Conservation (phyloP, 2,329 filamentous ascomycete genomes). For the Ascochyta viciae-villosae region DNA sequence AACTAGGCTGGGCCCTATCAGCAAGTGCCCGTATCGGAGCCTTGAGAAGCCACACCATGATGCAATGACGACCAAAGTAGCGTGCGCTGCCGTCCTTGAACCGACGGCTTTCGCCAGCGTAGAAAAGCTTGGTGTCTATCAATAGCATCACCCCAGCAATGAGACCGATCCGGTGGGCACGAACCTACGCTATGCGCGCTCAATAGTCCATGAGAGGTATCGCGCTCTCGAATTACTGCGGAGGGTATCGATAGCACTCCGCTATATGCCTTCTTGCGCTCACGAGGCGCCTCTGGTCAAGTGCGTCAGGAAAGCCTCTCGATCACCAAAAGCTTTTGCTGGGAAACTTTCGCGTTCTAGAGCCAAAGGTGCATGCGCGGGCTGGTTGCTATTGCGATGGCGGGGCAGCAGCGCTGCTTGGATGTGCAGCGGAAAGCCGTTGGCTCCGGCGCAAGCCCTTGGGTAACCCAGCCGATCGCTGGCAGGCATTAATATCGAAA, state of each 20-base stretch:
- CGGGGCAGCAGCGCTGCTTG: conserved; percentile 28
- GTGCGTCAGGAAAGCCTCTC: background rate
- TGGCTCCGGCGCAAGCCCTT: conserved; percentile 8
- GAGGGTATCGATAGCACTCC: conserved; percentile 3
- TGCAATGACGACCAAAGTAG: conserved; percentile 18
- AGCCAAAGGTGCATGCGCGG: conserved; percentile 18
- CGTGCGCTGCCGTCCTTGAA: conserved; percentile 16
- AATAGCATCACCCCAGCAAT: conserved; percentile 11
- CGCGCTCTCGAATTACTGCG: background rate
- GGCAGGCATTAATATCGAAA: conserved; percentile 41
- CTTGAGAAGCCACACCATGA: conserved; percentile 13
- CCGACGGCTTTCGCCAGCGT: conserved; percentile 14
- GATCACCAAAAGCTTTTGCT: background rate
- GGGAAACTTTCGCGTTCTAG: conserved; percentile 2
- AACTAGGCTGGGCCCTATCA: conserved; percentile 6
- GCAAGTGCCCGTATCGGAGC: conserved; percentile 8
- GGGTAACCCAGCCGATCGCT: conserved; percentile 22
- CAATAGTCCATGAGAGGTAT: background rate
- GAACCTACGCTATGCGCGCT: conserved; percentile 11
- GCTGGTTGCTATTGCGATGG: conserved; percentile 35
- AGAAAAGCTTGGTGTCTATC: conserved; percentile 20
- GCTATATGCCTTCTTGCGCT: background rate
- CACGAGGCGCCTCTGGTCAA: background rate
- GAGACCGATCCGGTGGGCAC: conserved; percentile 4
- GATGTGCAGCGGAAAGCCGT: conserved; percentile 8